Evolutionary conservation across 208 protist genomes (phyloP).

Genomic region (Blastocrithidia nonstop): DNA sequence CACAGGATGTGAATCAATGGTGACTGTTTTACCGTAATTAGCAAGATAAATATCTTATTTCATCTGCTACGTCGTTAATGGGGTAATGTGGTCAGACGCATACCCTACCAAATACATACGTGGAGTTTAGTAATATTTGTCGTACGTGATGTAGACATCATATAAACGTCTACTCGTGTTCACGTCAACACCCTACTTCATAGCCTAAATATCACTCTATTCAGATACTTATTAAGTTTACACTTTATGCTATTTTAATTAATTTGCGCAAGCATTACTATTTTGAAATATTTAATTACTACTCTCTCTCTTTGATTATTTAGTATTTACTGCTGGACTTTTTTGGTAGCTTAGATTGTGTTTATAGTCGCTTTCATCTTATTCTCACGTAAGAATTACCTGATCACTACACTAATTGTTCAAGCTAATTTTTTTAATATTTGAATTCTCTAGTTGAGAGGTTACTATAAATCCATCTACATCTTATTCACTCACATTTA

Average conservation of each 20-base stretch:
- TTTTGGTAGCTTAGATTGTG: background rate
- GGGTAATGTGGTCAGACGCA: conserved; percentile 35
- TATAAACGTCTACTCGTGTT: conserved; percentile 64
- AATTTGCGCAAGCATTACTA: too few species aligned
- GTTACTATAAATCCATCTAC: conserved; percentile 14
- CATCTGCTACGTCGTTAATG: conserved; percentile 79
- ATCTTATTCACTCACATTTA: conserved; percentile 6
- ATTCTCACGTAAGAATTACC: background rate
- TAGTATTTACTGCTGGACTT: conserved; percentile 22
- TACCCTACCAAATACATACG: conserved; percentile 94
- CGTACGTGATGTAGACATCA: conserved; percentile 94
- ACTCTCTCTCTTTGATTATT: too few species aligned
- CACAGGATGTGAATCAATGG: conserved; percentile 87
- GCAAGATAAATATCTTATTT: conserved; percentile 95
- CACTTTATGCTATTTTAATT: conserved; percentile 10
- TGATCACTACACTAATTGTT: background rate
- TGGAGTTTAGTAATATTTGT: conserved; percentile 95
- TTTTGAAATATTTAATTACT: too few species aligned
- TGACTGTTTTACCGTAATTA: conserved; percentile 95
- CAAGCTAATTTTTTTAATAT: background rate
- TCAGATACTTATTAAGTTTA: background rate
- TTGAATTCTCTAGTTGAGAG: conserved; percentile 1
- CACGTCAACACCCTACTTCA: conserved; percentile 1
- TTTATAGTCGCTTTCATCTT: background rate
- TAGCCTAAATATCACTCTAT: conserved; percentile 2